Evolutionary conservation across 1,284 basidiomycete species (phyloP), one percentile per base, ranked within the genome.

Genomic region (Athelia psychrophila): DNA sequence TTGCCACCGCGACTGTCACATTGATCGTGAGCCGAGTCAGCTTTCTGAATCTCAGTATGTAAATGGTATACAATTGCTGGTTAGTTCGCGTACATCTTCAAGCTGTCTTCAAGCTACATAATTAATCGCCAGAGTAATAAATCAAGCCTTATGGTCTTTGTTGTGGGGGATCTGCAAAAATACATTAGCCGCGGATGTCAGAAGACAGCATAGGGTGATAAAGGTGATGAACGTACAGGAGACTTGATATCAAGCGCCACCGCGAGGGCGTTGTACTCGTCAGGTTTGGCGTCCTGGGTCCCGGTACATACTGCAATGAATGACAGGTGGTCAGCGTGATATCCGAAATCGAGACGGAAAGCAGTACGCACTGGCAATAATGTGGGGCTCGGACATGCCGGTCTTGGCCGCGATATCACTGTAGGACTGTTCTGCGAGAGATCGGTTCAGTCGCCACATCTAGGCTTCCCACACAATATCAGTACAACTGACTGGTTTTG

Each of bases 231-330:
- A 30, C 13, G 27, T 13, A 78, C 77, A 16, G 66, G 22, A 12
- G 58, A 54, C 20, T 64, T 70, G 61, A 86, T 76, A 45, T 63
- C 69, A 36, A 86, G 70, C 8, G 62, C 77, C 0, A 19, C 23
- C 1, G 81, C 79, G 55, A 87, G 74, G 18, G 67, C 66, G 51
- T 72, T 64, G 66, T 84, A 86, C 64, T 87, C 84, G 0, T 58
- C 61, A 5, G 66, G 57, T 16, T 77, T 82, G 13, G 85, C 77
- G 50, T 62, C 72, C 2, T 24, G 44, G 3, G 47, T 61, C 16
- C 78, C 81, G 10, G 75, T 76, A 70, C 81, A 77, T 59, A 86
- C 85, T 87, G 50, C 20, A 27, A 48, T 15, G 36, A 3, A 44
- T 35, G 24, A 42, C n/a, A 35, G 36, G 38, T n/a, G 36, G 33